Base-by-base conservation (phyloP, 257 asterid species). In the Solanum pennellii region DNA sequence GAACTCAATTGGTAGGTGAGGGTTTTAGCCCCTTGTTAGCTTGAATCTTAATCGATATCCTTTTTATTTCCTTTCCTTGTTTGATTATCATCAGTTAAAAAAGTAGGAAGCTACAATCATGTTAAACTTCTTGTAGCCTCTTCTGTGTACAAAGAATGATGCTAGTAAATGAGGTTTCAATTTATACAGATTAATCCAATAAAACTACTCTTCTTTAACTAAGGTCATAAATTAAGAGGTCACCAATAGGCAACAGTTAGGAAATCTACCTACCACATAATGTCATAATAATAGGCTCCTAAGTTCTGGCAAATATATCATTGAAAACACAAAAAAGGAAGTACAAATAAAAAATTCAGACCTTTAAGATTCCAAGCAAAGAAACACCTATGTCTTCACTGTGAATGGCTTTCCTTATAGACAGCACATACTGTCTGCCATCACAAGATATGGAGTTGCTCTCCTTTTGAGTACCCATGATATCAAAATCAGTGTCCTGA, bases 311-410 rank as follows among this genome's bases (percentile, higher is more conserved):
- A 45, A 80, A 9, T 47, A 80, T 80, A 47, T 80, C 84, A 10
- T 77, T 77, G 66, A 5, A 47, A 29, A 47, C 52, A 79, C 39
- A 27, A 79, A 47, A 52, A 76, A 84, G 74, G 87, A 89, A 80
- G 39, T 82, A 29, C 69, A 29, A 75, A 68, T 14, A 75, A 59
- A 16, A 52, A 11, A 42, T 83, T 86, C 88, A 39, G 87, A 96
- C 99, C 99, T 93, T 93, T 65, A 95, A 66, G 75, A 90, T 88
- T 90, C 99, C 99, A 86, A 97, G 88, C 87, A 93, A 93, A 83
- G 89, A 82, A 90, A 95, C 89, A 74, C 96, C 97, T 86, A 89
- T 92, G 86, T 93, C 96, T 82, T 91, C 93, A 84, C 95, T 88
- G 84, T 29, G 88, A 88, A 92, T 80, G 77, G 88, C 83, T 91